Evolutionary conservation across 306 rosid species (phyloP).

Genomic region (Boehmeria nivea): DNA sequence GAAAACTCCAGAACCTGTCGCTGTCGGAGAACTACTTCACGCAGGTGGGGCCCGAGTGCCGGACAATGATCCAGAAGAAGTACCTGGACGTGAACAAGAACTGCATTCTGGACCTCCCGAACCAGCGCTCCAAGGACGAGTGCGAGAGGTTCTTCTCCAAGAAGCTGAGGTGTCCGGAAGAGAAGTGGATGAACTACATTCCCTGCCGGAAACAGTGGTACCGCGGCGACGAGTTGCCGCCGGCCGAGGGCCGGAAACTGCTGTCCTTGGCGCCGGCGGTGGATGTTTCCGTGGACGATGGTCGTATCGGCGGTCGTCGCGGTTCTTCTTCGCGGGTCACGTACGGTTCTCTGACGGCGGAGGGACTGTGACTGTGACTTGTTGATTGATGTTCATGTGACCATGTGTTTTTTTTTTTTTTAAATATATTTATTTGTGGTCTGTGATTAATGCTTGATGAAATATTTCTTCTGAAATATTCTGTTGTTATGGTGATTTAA

Average conservation of each 20-base stretch:
- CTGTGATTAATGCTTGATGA: too few species aligned
- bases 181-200: constrained; percentile 7
- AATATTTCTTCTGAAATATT: too few species aligned
- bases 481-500: not conserved
- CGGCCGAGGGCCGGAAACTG: not conserved
- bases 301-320: not conserved
- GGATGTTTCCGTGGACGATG: too few species aligned
- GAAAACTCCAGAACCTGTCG: constrained; percentile 24
- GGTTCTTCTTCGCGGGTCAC: not conserved
- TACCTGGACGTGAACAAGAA: constrained; percentile 39
- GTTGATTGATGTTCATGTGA: not conserved
- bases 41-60: constrained; percentile 50
- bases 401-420: not conserved
- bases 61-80: constrained; percentile 36
- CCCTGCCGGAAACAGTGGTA: constrained; percentile 35
- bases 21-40: constrained; percentile 50
- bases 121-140: constrained; percentile 39
- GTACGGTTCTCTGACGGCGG: constrained; percentile 4
- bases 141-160: too few species aligned
- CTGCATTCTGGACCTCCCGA: constrained; percentile 46
- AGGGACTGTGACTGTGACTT: not conserved
- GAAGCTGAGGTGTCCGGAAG: constrained; percentile 25
- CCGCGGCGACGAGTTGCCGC: not conserved
- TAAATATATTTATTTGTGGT: not conserved
- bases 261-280: not conserved